phyloP scores from a whole-genome alignment of 2,329 filamentous ascomycete genomes.

The Neonectria faginata region DNA sequence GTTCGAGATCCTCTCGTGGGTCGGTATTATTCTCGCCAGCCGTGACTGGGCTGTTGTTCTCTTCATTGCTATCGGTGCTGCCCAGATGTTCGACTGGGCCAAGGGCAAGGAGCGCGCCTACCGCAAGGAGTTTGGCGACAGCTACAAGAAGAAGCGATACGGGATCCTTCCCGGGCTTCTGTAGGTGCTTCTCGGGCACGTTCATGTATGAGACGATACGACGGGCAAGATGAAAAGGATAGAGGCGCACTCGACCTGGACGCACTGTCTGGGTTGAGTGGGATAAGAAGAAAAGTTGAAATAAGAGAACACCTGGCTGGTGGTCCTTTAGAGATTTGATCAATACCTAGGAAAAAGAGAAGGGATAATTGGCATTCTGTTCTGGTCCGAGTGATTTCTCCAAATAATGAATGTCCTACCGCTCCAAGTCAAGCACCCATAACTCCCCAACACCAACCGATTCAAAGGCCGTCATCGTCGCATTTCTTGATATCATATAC shows the following conservation, averaged over 20 bases:
- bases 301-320: not conserved
- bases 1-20: slow-evolving; percentile 90
- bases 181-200: slow-evolving; percentile 53
- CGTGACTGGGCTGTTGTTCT: slow-evolving; percentile 82
- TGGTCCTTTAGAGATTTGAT: not conserved
- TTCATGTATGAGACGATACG: not conserved
- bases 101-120: slow-evolving; percentile 92
- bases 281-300: not conserved
- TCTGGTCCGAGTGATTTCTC: not conserved
- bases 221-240: not conserved
- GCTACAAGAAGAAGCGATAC: slow-evolving; percentile 94
- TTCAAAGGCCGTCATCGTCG: slow-evolving; percentile 5
- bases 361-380: slow-evolving; percentile 16
- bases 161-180: slow-evolving; percentile 83
- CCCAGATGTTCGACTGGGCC: slow-evolving; percentile 89
- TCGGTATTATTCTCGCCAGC: slow-evolving; percentile 82
- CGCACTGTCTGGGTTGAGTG: not conserved
- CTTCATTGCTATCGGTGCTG: slow-evolving; percentile 79
- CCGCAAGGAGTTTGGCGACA: slow-evolving; percentile 89
- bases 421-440: not conserved
- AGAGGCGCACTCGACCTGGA: not conserved
- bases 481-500: slow-evolving; percentile 16
- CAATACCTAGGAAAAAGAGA: slow-evolving; percentile 3
- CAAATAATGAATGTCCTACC: slow-evolving; percentile 1
- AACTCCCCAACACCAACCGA: slow-evolving; percentile 13